Evolutionary conservation across 495 filamentous ascomycete species (phyloP).

Genomic region (Penicillium desertorum): DNA sequence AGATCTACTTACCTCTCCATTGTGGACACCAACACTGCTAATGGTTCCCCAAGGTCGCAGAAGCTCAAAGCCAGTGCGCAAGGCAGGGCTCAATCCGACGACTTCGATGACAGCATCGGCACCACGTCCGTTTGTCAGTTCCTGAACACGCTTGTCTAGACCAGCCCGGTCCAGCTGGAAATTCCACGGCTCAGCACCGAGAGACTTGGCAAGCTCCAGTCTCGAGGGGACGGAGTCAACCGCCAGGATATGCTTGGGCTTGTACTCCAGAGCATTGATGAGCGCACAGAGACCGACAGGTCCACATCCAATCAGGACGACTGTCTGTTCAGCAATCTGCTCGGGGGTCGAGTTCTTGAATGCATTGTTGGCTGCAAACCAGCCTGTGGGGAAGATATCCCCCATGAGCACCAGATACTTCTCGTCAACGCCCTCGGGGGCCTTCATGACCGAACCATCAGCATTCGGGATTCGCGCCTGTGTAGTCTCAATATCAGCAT

Average conservation of each 20-base stretch:
- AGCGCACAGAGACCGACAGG: slow-evolving; percentile 87
- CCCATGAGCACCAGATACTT: slow-evolving; percentile 72
- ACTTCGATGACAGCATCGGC: slow-evolving; percentile 92
- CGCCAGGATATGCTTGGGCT: slow-evolving; percentile 78
- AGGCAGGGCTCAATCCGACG: slow-evolving; percentile 79
- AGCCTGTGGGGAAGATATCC: slow-evolving; percentile 74
- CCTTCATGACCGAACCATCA: slow-evolving; percentile 76
- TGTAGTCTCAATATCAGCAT: background rate
- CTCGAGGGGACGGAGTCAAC: slow-evolving; percentile 80
- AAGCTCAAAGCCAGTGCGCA: slow-evolving; percentile 81
- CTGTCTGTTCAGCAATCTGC: slow-evolving; percentile 66
- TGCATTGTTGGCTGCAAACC: slow-evolving; percentile 82
- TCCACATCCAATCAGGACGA: slow-evolving; percentile 85
- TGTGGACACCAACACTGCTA: slow-evolving; percentile 89
- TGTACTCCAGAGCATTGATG: slow-evolving; percentile 76
- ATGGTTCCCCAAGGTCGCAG: slow-evolving; percentile 86
- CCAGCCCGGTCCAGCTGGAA: slow-evolving; percentile 68
- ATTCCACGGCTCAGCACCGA: slow-evolving; percentile 88
- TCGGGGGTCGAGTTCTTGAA: slow-evolving; percentile 64
- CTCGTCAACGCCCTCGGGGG: slow-evolving; percentile 72
- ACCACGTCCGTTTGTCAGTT: slow-evolving; percentile 78
- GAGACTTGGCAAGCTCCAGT: slow-evolving; percentile 68
- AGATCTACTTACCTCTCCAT: slow-evolving; percentile 64
- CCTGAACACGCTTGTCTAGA: slow-evolving; percentile 67
- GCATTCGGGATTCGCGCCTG: slow-evolving; percentile 78